phyloP scores from a whole-genome alignment of 2,329 filamentous ascomycete species.

The Colletotrichum lini region DNA sequence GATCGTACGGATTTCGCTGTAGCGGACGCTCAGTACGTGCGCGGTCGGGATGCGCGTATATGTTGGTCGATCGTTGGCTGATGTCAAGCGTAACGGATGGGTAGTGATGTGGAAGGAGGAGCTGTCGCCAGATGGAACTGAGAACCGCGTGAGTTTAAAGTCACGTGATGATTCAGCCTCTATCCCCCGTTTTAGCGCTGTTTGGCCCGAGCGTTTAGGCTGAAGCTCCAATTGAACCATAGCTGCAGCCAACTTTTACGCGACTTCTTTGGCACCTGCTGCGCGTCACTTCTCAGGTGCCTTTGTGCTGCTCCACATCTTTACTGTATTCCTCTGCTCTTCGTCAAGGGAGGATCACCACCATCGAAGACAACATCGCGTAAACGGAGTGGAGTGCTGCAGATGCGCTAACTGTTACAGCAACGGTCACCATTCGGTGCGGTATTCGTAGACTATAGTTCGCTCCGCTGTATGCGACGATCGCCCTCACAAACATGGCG shows the following conservation, averaged over 20 bases:
- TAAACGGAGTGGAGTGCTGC: neutral
- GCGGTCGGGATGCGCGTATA: constrained; percentile 5
- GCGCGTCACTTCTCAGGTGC: constrained; percentile 28
- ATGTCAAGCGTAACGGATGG: constrained; percentile 10
- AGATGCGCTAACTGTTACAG: constrained; percentile 29
- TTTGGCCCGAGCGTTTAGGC: constrained; percentile 31
- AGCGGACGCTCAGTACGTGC: constrained; percentile 1
- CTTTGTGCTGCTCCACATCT: constrained; percentile 27
- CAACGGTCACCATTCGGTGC: constrained; percentile 12
- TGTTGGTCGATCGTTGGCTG: constrained; percentile 27
- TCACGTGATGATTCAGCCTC: constrained; percentile 54
- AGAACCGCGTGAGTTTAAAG: constrained; percentile 51
- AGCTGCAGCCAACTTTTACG: constrained; percentile 34
- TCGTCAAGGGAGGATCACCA: constrained; percentile 8
- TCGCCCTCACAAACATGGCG: constrained; percentile 73
- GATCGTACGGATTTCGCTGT: neutral
- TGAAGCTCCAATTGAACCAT: constrained; percentile 17
- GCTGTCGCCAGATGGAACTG: constrained; percentile 26
- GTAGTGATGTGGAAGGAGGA: constrained; percentile 40
- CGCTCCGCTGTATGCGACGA: constrained; percentile 20
- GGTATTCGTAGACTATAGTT: neutral
- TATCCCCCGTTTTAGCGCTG: neutral
- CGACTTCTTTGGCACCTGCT: constrained; percentile 20
- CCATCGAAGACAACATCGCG: neutral
- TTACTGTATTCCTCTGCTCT: neutral